A percentile compares a stretch with the other conserved stretches of the same genome.
Evolutionary conservation across 2,329 filamentous ascomycete genomes (phyloP).

Genomic region (Colletotrichum australisinense): DNA sequence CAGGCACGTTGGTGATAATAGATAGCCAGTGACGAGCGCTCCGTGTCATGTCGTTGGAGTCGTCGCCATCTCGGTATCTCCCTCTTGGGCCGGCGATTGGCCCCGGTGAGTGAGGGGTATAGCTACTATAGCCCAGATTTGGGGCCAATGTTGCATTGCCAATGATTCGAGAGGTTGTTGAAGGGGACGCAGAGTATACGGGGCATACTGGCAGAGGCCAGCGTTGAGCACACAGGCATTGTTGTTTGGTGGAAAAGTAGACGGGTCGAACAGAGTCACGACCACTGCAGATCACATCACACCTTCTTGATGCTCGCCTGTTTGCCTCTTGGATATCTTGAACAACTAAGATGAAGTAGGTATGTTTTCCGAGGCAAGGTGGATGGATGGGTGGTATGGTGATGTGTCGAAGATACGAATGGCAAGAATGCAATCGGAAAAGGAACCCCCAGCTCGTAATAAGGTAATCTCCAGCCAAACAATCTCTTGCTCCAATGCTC

Average conservation of each 20-base stretch:
- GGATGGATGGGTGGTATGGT: too few relatives aligned
- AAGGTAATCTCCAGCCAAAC: neutral
- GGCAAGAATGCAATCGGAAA: neutral
- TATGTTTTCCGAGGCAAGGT: neutral
- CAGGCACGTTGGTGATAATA: neutral
- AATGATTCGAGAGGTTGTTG: constrained; percentile 11
- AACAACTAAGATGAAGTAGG: neutral
- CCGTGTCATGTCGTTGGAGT: constrained; percentile 29
- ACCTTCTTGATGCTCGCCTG: neutral
- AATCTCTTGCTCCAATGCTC: too few relatives aligned
- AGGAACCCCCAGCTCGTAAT: neutral
- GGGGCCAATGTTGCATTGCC: constrained; percentile 30
- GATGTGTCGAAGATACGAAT: neutral
- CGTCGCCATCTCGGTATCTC: constrained; percentile 23
- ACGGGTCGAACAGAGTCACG: neutral
- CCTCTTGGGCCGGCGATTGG: constrained; percentile 24
- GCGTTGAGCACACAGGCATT: neutral
- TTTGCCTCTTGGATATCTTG: neutral
- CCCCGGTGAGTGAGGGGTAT: constrained; percentile 25
- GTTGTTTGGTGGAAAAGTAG: too few relatives aligned
- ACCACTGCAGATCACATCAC: neutral
- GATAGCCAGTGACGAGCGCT: constrained; percentile 21
- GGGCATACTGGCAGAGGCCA: neutral
- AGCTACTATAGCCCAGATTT: neutral
- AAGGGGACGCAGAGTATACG: neutral